Conservation (phyloP, 2,329 filamentous ascomycete species). For the Aureobasidium mangrovei region DNA sequence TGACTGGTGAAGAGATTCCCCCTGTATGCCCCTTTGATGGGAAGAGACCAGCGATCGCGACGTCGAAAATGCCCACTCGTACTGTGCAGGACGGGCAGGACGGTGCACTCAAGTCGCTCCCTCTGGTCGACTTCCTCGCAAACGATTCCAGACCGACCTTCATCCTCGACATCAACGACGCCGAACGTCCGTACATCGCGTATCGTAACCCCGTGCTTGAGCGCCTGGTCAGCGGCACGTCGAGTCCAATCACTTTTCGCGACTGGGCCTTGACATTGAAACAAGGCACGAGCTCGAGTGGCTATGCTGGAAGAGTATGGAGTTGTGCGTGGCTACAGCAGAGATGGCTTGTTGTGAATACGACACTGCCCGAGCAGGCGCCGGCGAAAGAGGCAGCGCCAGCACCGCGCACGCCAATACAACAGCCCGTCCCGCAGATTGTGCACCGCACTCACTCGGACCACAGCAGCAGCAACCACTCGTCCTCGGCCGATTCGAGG, state of each 20-base stretch:
- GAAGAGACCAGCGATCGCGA: too few species aligned
- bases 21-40: too few species aligned
- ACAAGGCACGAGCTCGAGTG: too few species aligned
- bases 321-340: background rate
- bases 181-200: background rate
- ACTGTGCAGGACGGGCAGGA: background rate
- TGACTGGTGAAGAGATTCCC: too few species aligned
- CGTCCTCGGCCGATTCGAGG: background rate
- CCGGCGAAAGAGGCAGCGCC: background rate
- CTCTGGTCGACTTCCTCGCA: background rate
- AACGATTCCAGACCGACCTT: constrained; percentile 4
- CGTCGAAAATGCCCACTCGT: too few species aligned
- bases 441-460: background rate
- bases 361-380: background rate
- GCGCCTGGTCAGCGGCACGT: background rate
- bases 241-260: background rate
- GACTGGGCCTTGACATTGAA: background rate
- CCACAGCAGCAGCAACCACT: background rate
- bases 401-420: background rate
- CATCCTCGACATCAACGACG: background rate
- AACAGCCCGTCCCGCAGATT: too few species aligned
- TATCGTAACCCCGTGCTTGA: constrained; percentile 11
- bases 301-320: constrained; percentile 3
- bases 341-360: background rate
- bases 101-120: background rate